Base-by-base conservation (phyloP, 371 early-diverging fungal genomes). In the Syncephalastrum monosporum region DNA sequence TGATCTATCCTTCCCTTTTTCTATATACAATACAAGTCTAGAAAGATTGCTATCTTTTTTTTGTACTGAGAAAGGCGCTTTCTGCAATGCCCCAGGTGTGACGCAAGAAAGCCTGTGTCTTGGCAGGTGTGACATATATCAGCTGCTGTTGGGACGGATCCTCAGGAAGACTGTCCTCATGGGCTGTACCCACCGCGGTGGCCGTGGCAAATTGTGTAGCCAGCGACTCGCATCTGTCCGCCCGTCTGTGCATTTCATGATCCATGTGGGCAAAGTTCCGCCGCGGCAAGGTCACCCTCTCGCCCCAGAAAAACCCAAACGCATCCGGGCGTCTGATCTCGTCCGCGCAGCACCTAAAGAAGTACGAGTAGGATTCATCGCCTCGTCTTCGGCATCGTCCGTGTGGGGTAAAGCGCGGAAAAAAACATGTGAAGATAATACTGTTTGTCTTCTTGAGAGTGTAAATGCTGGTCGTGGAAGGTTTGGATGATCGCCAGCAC, bases 401-500 rank as follows among this genome's bases (percentile, higher is more conserved):
- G 68, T 68, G n/a, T 58, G 62, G 21, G 60, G 51, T 4, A 71
- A 57, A 5, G 38, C 15, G 8, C 33, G 64, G 47, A 70, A 72
- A 60, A 75, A 53, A 72, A 75, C 15, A 54, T 53, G 7, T 59
- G 10, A 63, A 70, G 72, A 62, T 72, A 75, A 49, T 73, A 75
- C 8, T 33, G 24, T 4, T 53, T 29, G 13, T 25, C 33, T 2
- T 24, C n/a, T 2, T 41, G 25, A 25, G 58, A 63, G 4, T 57
- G 44, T 7, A 67, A 23, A 48, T 65, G 59, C 3, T 25, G 53
- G 25, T 76, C 74, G 49, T 76, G 74, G 44, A 73, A 67, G 3
- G 59, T 46, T 24, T 76, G 77, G 21, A 76, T 50, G 1, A 69
- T 64, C 12, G 67, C 68, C 33, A 72, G 42, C 8, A 75, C 15